Evolutionary conservation across 1,284 basidiomycete species (phyloP), one percentile per base, ranked within the genome.

Genomic region (Leccinum cinnamomeum): DNA sequence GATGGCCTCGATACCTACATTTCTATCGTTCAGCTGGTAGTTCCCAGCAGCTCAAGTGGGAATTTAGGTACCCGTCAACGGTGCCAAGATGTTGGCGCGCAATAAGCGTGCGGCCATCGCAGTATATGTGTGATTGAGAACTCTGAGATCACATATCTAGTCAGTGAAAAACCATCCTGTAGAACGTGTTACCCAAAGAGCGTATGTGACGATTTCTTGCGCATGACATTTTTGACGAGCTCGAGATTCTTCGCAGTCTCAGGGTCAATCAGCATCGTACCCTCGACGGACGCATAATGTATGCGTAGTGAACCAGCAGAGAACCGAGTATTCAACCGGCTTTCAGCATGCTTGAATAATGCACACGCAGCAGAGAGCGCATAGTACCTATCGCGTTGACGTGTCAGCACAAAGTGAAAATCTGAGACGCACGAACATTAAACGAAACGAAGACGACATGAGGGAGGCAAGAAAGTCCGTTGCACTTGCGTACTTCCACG

Each of bases 211-310:
- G 86, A 89, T 70, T 87, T 91, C 68, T 83, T 84, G 50, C 79
- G 80, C 2, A 85, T 73, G 70, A 85, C 82, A 72, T 94, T 97
- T 12, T 81, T 84, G 3, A 95, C 89, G 1, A 98, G 81, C 75
- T 98, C 96, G 3, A 98, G 82, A 72, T 95, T 94, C 55, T 84
- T 84, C 1, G 88, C 92, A 0, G 91, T 94, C 62, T 95, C 94
- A 0, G 87, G 83, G 72, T 97, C 95, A 67, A 98, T 92, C 82
- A 97, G 85, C 89, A 97, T 92, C 0, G 93, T 95, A 0, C 94
- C 94, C 75, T 87, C 91, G 0, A 92, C 87, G 2, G 92, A 85
- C 0, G 85, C 81, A 72, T 91, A 97, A 12, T 83, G 81, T 64
- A 98, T 94, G 33, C 86, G 84, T n/a, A 98, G 78, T 8, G 91